Percentiles rank a stretch among this genome's conserved stretches.
Conservation (phyloP, 306 rosid genomes). For the Quercus gilva region DNA sequence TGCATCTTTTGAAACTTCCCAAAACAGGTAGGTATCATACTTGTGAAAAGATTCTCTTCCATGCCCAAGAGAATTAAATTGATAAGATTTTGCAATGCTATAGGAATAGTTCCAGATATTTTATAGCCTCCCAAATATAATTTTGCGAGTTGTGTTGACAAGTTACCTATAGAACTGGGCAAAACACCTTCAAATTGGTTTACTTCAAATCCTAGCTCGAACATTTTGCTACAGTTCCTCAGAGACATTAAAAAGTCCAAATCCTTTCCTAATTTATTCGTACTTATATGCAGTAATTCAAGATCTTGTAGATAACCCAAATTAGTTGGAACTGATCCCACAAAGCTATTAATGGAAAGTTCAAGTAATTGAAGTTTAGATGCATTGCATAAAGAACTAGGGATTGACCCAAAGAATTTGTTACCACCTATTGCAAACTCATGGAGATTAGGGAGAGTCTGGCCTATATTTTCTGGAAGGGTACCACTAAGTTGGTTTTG, state of each 20-base stretch:
- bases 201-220: accelerated
- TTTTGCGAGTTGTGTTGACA: too few species aligned
- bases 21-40: too few species aligned
- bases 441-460: conserved; percentile 3
- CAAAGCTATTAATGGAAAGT: neutral
- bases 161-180: too few species aligned
- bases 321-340: neutral
- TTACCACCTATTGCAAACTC: neutral
- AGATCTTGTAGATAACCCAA: neutral
- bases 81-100: too few species aligned
- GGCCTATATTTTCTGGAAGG: neutral
- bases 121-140: too few species aligned
- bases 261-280: too few species aligned
- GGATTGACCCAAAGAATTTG: conserved; percentile 7
- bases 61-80: too few species aligned
- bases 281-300: accelerated
- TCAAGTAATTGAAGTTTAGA: neutral
- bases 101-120: too few species aligned
- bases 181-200: too few species aligned
- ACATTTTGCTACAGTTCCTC: too few species aligned
- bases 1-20: neutral
- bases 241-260: too few species aligned
- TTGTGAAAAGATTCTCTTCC: too few species aligned
- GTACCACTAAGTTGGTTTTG: neutral
- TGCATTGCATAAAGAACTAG: neutral